Evolutionary conservation across 768 basidiomycete species (phyloP).

Genomic region (Suillus lakei): DNA sequence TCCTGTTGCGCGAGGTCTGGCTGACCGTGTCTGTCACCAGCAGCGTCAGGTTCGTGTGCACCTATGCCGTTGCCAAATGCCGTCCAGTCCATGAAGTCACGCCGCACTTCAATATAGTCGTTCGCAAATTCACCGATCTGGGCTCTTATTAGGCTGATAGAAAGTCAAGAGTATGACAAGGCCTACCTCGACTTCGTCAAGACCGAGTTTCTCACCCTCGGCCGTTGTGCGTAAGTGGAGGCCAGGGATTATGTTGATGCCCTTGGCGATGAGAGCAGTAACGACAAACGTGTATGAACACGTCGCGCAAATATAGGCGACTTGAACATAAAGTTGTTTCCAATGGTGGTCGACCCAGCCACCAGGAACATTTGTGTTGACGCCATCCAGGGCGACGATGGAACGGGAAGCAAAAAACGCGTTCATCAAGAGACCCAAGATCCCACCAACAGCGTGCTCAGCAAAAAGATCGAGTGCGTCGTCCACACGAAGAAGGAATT

Average conservation of each 20-base stretch:
- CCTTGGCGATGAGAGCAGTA: slow-evolving; percentile 64
- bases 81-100: slow-evolving; percentile 63
- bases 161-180: not conserved
- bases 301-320: slow-evolving; percentile 64
- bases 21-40: slow-evolving; percentile 46
- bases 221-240: slow-evolving; percentile 56
- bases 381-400: slow-evolving; percentile 71
- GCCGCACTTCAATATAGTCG: slow-evolving; percentile 71
- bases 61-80: slow-evolving; percentile 32
- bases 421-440: slow-evolving; percentile 73
- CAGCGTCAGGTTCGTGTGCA: slow-evolving; percentile 14
- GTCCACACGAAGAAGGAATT: slow-evolving; percentile 73
- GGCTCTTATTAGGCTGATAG: not conserved
- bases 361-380: slow-evolving; percentile 55
- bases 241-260: slow-evolving; percentile 60
- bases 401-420: slow-evolving; percentile 73
- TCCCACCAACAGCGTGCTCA: slow-evolving; percentile 86
- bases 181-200: slow-evolving; percentile 74
- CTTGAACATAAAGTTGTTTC: slow-evolving; percentile 81
- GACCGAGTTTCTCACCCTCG: slow-evolving; percentile 63
- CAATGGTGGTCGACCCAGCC: slow-evolving; percentile 80
- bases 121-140: slow-evolving; percentile 74
- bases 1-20: slow-evolving; percentile 28
- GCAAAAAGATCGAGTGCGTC: slow-evolving; percentile 94
- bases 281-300: slow-evolving; percentile 64